Evolutionary conservation across 352 stramenopile genomes (phyloP), one percentile per base, ranked within the genome.

Genomic region (Globisporangium polare): DNA sequence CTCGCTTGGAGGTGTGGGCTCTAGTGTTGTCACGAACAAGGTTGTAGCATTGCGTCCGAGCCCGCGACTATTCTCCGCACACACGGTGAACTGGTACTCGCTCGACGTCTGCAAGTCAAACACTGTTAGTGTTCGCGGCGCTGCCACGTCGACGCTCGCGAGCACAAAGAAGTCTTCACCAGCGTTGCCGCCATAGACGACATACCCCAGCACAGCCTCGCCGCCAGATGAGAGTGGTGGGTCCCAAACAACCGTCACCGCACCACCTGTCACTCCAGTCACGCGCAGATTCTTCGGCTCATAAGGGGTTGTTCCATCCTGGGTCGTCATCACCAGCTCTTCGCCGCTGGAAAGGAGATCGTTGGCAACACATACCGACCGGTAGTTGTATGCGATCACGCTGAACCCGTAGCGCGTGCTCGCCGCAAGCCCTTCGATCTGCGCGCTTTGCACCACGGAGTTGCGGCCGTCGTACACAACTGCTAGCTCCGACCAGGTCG

Each of bases 321-420:
- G 61, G 0, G 73, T 89, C 3, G 43, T 77, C 0, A 84, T 47
- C 13, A 68, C 13, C 18, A 89, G 67, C 18, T 80, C 67, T 0
- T 75, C 66, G 24, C 75, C 65, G 27, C 60, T 62, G 0, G 54
- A 49, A 9, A 65, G 57, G 18, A 71, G 61, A 49, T 81, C 68
- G 10, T 65, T 68, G 0, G 63, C 29, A 45, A 63, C 53, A 29
- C 79, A 89, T 7, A 79, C 51, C 0, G 77, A 80, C 3, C 69
- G 70, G 5, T 77, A 81, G 45, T 85, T 89, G 37, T 78, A 78
- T 2, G 72, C 69, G 6, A 45, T 58, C 1, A 87, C 63, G 7
- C 65, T 77, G 54, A 89, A 84, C 8, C 58, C 74, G 47, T 89
- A 89, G 2, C 63, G 43, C 0, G 73, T 86, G 39, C 72, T 84